These are phyloP conservation scores for Globisporangium uncinulatum DNA, from an alignment of 352 stramenopile species.

Conservation along the genomic window DNA sequence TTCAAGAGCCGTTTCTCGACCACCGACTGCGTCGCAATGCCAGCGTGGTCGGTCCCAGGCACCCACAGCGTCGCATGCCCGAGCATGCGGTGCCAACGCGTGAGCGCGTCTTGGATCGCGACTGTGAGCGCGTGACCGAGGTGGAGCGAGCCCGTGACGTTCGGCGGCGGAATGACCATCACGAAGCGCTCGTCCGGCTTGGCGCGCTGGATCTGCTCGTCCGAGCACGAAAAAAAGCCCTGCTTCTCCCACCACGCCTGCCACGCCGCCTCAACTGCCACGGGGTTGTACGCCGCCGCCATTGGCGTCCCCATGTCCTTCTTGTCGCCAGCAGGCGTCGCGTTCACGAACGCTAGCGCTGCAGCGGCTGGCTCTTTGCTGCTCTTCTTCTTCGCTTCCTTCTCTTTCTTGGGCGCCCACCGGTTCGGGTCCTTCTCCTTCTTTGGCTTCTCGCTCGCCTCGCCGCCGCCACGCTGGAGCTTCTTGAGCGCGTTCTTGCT, in stretches of 20 bases:
- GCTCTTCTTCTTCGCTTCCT: constrained; percentile 82
- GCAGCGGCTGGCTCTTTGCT: constrained; percentile 23
- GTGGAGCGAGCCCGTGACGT: constrained; percentile 91
- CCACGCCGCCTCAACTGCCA: constrained; percentile 97
- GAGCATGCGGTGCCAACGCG: constrained; percentile 98
- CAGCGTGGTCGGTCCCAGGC: constrained; percentile 97
- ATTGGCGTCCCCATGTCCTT: constrained; percentile 92
- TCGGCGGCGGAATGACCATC: constrained; percentile 93
- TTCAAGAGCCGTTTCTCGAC: constrained; percentile 88
- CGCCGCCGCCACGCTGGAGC: constrained; percentile 69
- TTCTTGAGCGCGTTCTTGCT: constrained; percentile 97
- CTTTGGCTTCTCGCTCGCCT: constrained; percentile 88
- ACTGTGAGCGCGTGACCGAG: constrained; percentile 99
- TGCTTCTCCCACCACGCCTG: constrained; percentile 97
- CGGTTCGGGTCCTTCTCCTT: constrained; percentile 95
- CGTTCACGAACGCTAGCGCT: constrained; percentile 84
- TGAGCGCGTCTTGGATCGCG: constrained; percentile 96
- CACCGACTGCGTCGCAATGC: constrained; percentile 97
- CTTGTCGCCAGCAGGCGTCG: constrained; percentile 92
- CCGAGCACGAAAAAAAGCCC: constrained; percentile 95
- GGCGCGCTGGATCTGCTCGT: constrained; percentile 69
- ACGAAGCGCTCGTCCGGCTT: constrained; percentile 92
- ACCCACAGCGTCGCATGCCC: constrained; percentile 97
- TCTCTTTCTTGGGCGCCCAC: constrained; percentile 83
- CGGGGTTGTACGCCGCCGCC: constrained; percentile 93